These are phyloP conservation scores for Botrytis deweyae DNA, from an alignment of 2,329 filamentous ascomycete genomes.

Conservation along the genomic window DNA sequence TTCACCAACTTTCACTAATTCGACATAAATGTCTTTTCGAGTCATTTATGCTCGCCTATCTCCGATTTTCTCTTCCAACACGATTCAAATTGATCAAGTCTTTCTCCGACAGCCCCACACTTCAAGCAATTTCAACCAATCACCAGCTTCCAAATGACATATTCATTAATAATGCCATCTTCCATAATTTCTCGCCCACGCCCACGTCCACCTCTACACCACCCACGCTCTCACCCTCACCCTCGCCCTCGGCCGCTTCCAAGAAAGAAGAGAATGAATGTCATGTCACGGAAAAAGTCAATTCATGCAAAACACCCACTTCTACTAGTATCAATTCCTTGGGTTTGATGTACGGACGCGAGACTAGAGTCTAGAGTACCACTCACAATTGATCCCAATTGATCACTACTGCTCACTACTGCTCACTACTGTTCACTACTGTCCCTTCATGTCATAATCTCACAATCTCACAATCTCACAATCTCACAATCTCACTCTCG, in stretches of 20 bases:
- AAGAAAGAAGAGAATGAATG: neutral
- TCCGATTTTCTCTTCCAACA: neutral
- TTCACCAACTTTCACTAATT: slow-evolving; percentile 2
- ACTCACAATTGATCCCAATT: neutral
- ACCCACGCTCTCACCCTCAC: too few species aligned
- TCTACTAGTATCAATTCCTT: neutral
- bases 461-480: too few species aligned
- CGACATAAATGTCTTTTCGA: neutral
- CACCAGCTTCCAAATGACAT: neutral
- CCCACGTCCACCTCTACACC: too few species aligned
- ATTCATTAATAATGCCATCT: neutral
- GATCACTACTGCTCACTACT: neutral
- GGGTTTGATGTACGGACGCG: neutral
- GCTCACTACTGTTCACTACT: too few species aligned
- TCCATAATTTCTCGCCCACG: neutral
- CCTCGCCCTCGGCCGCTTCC: too few species aligned
- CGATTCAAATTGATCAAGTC: neutral
- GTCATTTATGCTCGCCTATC: slow-evolving; percentile 14
- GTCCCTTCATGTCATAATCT: neutral
- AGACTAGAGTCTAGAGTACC: neutral
- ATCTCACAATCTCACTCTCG: too few species aligned
- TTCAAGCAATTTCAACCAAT: neutral
- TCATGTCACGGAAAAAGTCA: neutral
- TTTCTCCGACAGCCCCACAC: neutral
- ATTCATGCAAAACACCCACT: neutral